Conservation (phyloP, 1,284 basidiomycete genomes). For the Wallemia hederae region DNA sequence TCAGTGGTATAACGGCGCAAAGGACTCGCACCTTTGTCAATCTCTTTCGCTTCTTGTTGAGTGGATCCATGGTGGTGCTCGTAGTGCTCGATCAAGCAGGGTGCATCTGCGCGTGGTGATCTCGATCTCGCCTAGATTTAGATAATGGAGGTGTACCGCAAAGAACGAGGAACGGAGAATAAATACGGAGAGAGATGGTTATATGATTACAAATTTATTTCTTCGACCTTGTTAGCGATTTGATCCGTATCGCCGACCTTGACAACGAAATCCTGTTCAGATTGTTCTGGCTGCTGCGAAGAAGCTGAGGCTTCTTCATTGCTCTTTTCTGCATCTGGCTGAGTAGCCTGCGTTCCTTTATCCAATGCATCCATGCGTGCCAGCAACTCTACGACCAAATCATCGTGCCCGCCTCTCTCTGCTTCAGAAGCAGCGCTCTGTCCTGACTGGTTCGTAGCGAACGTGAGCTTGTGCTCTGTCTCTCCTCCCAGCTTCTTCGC, state of each 20-base stretch:
- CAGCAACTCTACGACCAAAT: background rate
- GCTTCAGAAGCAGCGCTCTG: background rate
- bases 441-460: background rate
- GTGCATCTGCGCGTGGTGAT: background rate
- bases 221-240: background rate
- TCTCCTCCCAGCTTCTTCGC: background rate
- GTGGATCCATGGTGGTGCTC: background rate
- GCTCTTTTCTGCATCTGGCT: background rate
- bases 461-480: background rate
- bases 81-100: background rate
- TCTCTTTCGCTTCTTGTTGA: background rate
- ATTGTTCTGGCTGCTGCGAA: too few relatives aligned
- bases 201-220: background rate
- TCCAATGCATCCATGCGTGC: background rate
- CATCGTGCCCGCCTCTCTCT: background rate
- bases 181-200: too few relatives aligned
- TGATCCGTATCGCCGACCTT: background rate
- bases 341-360: background rate
- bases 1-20: background rate
- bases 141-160: background rate
- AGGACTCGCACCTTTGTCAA: background rate
- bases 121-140: background rate
- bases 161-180: background rate
- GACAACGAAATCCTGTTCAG: background rate
- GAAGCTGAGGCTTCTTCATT: background rate